Conservation (phyloP, 305 asterid species). For the Solanum hybrid region DNA sequence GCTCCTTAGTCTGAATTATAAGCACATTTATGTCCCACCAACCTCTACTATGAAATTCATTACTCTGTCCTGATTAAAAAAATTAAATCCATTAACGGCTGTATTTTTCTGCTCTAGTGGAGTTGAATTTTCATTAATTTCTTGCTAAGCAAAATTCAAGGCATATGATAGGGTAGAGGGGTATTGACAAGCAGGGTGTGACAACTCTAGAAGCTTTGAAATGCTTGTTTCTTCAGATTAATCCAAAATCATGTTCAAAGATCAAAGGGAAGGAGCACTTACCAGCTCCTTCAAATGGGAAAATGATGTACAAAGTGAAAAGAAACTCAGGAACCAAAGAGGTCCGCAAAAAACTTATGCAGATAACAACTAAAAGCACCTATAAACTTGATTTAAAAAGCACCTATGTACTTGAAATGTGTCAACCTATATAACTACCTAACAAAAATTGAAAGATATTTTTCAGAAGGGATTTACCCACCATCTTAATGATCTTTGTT, state of each 20-base stretch:
- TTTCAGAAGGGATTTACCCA: background rate
- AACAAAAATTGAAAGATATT: background rate
- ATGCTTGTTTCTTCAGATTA: background rate
- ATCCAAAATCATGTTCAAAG: background rate
- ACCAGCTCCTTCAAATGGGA: background rate
- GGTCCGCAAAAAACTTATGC: background rate
- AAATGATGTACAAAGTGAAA: background rate
- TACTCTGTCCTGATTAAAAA: background rate
- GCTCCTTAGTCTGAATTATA: background rate
- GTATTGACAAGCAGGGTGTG: background rate
- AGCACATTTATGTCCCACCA: background rate
- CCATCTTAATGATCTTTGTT: background rate
- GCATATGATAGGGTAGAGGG: background rate
- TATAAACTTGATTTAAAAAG: background rate
- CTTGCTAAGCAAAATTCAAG: background rate
- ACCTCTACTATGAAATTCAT: background rate
- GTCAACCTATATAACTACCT: background rate
- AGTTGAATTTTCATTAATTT: background rate
- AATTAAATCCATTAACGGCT: background rate
- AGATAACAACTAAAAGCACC: background rate
- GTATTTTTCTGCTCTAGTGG: background rate
- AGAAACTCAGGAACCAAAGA: background rate
- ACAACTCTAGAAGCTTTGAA: background rate
- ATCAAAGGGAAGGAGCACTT: background rate
- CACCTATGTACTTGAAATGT: background rate